Evolutionary conservation across 192 early-diverging fungal species (phyloP).

Genomic region (Paraglomus occultum): DNA sequence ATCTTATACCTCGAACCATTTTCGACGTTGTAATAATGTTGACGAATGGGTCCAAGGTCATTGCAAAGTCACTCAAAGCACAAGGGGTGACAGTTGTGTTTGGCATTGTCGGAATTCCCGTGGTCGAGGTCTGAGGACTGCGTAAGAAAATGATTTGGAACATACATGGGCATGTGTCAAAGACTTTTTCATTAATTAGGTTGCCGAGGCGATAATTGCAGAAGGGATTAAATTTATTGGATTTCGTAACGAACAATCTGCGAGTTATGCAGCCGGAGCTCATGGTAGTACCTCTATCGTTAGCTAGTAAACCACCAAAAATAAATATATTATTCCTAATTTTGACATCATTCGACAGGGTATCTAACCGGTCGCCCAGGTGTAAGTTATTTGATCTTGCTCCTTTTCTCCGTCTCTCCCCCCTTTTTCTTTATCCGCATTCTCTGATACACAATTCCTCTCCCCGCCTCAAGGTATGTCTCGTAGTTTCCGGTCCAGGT

Average conservation of each 20-base stretch:
- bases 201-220: slow-evolving; percentile 69
- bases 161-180: neutral
- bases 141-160: neutral
- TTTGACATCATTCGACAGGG: slow-evolving; percentile 24
- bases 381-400: slow-evolving; percentile 15
- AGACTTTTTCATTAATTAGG: slow-evolving; percentile 6
- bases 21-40: too few species aligned
- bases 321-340: neutral
- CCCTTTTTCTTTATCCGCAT: neutral
- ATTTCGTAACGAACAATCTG: slow-evolving; percentile 77
- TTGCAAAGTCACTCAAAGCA: slow-evolving; percentile 55
- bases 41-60: slow-evolving; percentile 28
- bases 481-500: slow-evolving; percentile 70
- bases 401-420: too few species aligned
- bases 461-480: slow-evolving; percentile 38
- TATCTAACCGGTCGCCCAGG: slow-evolving; percentile 63
- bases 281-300: slow-evolving; percentile 34
- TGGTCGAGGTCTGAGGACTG: slow-evolving; percentile 50
- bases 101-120: slow-evolving; percentile 78
- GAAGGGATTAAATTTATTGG: slow-evolving; percentile 67
- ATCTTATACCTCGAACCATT: too few species aligned
- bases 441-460: neutral
- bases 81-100: slow-evolving; percentile 65
- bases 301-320: neutral
- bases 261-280: slow-evolving; percentile 66